These are phyloP conservation scores for Boletus sensibilis DNA, from an alignment of 768 basidiomycete genomes.

Conservation along the genomic window DNA sequence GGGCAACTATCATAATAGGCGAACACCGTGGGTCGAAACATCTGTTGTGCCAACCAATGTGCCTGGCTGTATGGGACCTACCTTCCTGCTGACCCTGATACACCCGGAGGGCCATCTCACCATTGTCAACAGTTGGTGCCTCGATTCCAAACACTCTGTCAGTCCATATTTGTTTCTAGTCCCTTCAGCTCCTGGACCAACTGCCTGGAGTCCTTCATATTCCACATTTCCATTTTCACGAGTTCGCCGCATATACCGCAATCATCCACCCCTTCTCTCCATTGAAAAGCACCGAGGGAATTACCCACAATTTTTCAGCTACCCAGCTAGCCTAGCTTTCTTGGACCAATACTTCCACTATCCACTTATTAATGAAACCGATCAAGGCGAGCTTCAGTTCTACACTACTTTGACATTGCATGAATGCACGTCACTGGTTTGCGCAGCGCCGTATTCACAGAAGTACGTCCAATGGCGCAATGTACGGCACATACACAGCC, in stretches of 20 bases:
- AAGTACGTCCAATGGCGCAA: slow-evolving; percentile 10
- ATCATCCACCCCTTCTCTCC: slow-evolving; percentile 10
- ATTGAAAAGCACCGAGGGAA: slow-evolving; percentile 18
- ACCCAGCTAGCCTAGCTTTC: neutral
- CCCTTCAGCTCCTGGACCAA: neutral
- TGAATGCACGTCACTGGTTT: slow-evolving; percentile 1
- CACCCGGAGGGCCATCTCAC: neutral
- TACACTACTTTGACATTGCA: neutral
- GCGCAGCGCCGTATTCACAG: slow-evolving; percentile 5
- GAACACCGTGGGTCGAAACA: slow-evolving; percentile 1
- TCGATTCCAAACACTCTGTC: slow-evolving; percentile 1
- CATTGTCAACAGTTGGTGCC: neutral
- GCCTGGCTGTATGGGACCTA: neutral
- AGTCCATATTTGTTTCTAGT: neutral
- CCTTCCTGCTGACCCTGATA: slow-evolving; percentile 7
- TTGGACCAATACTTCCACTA: neutral
- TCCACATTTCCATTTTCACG: slow-evolving; percentile 12
- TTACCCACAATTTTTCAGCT: slow-evolving; percentile 1
- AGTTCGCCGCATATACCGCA: slow-evolving; percentile 18
- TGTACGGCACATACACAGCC: slow-evolving; percentile 13
- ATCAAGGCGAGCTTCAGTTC: neutral
- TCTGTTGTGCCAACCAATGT: neutral
- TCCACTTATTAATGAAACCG: slow-evolving; percentile 5
- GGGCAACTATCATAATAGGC: neutral
- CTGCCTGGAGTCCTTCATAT: neutral